Base-by-base conservation (phyloP, 129 eudicot species). In the Logfia minima region DNA sequence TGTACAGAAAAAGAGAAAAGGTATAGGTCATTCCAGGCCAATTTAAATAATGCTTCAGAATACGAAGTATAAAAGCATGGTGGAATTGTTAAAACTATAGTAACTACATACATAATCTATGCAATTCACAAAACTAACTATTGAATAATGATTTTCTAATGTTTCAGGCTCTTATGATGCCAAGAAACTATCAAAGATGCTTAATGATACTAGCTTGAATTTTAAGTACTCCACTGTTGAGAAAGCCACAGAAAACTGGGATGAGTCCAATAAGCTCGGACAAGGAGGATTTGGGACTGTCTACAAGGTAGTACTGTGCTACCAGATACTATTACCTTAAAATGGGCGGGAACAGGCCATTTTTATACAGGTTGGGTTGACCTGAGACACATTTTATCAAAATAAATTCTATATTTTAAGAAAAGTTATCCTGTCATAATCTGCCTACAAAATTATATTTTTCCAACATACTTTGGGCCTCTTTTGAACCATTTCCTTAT, bases 231-330 rank as follows among this genome's bases (percentile, higher is more conserved):
- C 88, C 24, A 86, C 88, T 14, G 75, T 88, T 45, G 88, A 86
- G 80, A 88, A 84, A 75, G 93, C 96, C 0, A 90, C 96, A 0
- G 83, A 77, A 37, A 71, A 85, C 29, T 90, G 87, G 79, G 82
- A 85, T 52, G 89, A 86, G 64, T 88, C 86, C 16, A 86, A 88
- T 77, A 90, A 90, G 83, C 93, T 90, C 31, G 96, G 96, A 24
- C 91, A 90, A 74, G 92, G 96, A 41, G 96, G 92, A 55, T 90
- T 84, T 65, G 96, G 96, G 62, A 88, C 91, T 26, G 96, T 90
- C 26, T 90, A 90, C 65, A 88, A 88, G 96, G 96, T 90, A 74
- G 31, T 5, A 64, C 43, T 37, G 9, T 64, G 16, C 8, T 65
- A 16, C 22, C 43, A 17, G 5, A 56, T 56, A 6, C 10, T 55